phyloP scores from a whole-genome alignment of 257 asterid genomes.

The Jaltomata sinuosa region DNA sequence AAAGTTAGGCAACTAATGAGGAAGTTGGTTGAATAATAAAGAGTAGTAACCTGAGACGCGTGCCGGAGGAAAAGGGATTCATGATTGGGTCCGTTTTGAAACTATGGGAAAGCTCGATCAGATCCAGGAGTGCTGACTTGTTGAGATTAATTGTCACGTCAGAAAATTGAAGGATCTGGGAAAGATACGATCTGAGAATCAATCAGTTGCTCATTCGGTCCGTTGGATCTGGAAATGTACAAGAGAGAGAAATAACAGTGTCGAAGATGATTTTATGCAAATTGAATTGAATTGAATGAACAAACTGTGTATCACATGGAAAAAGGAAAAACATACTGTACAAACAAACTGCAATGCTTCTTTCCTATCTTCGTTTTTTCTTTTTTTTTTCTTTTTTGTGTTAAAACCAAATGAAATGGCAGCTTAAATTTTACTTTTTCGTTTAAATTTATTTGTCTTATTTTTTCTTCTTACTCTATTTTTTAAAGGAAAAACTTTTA shows the following conservation, averaged over 20 bases:
- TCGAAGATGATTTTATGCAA: background rate
- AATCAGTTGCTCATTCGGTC: background rate
- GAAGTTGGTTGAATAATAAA: background rate
- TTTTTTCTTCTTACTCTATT: too few relatives aligned
- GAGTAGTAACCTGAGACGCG: constrained; percentile 80
- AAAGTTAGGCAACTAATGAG: background rate
- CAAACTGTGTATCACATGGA: background rate
- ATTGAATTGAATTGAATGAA: background rate
- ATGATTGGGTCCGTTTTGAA: constrained; percentile 49
- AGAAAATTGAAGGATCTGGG: background rate
- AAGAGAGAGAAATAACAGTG: background rate
- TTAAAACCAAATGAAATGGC: too few relatives aligned
- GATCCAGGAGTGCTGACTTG: constrained; percentile 44
- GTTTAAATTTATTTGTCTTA: too few relatives aligned
- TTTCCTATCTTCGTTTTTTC: background rate
- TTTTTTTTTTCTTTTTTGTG: background rate
- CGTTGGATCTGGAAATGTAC: background rate
- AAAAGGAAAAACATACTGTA: background rate
- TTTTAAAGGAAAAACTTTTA: too few relatives aligned
- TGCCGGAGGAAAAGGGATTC: constrained; percentile 90
- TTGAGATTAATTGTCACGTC: background rate
- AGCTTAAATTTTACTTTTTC: too few relatives aligned
- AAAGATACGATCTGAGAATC: background rate
- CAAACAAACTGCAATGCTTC: background rate
- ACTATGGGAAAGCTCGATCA: constrained; percentile 55